Evolutionary conservation across 257 asterid genomes (phyloP).

Genomic region (Jacaranda mimosifolia): DNA sequence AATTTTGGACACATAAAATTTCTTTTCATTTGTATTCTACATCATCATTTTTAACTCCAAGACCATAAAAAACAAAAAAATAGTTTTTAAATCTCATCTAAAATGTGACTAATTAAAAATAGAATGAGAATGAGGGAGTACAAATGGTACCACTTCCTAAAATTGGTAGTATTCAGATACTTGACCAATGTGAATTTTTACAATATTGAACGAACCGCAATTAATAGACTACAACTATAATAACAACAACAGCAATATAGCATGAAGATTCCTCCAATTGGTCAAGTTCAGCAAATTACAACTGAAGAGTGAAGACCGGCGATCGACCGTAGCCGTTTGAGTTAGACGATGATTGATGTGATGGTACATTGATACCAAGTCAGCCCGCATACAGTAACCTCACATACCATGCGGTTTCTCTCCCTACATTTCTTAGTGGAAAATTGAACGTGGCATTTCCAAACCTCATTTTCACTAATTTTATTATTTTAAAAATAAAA

Average conservation of each 20-base stretch:
- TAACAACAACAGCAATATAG: too few species aligned
- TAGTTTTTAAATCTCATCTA: too few species aligned
- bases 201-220: too few species aligned
- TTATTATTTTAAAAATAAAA: too few species aligned
- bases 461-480: too few species aligned
- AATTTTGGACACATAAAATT: too few species aligned
- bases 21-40: too few species aligned
- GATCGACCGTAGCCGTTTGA: background rate
- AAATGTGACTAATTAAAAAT: too few species aligned
- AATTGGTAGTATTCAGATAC: background rate
- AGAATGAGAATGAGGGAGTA: background rate
- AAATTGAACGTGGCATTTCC: background rate
- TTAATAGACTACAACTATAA: background rate
- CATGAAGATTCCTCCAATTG: conserved; percentile 14
- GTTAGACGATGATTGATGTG: conserved; percentile 2
- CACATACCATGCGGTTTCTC: background rate
- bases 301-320: background rate
- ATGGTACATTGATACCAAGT: background rate
- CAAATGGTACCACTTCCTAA: background rate
- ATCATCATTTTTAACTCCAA: too few species aligned
- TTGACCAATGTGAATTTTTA: background rate
- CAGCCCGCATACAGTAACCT: conserved; percentile 7
- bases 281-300: background rate
- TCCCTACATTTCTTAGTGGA: background rate
- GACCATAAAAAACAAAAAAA: background rate